Base-by-base conservation (phyloP, 2,329 filamentous ascomycete genomes). In the Ciborinia camelliae region DNA sequence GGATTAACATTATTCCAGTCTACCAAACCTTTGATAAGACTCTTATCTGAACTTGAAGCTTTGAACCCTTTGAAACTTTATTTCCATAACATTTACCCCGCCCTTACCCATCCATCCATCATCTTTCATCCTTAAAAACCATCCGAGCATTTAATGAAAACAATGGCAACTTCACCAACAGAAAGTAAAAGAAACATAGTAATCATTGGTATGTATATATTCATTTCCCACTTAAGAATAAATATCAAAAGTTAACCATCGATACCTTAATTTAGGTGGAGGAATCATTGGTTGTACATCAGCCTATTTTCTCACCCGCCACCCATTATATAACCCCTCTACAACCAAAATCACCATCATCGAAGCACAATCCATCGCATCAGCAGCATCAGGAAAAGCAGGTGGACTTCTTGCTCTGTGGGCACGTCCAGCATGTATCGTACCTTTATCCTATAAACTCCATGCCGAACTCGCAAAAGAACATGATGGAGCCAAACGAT, bases 311-410 rank as follows among this genome's bases (percentile, higher is more conserved):
- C 81, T 98, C 51, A 95, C 92, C 2, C 88, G 91, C 68, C 93
- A 98, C 76, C 87, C 91, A 35, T 87, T 84, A 37, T 98, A 90
- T 79, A 84, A 95, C 75, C 86, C 88, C 50, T 78, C 84, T 28
- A 84, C 85, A 62, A 91, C 97, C 76, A 88, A 82, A 62, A 89
- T 98, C 72, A 96, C 90, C 1, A 81, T 99, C 37, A 82, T 98
- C 63, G 95, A 99, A 80, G 92, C 95, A 0, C 87, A 87, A 3
- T 83, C 87, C 52, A 88, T 98, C 69, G 95, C 95, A 8, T 86
- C 91, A n/a, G 94, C 91, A 30, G 94, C 95, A 45, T 97, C 92
- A 10, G 95, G 95, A 48, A 98, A 97, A 79, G 94, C 95, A 0
- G 95, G 95, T 20, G 95, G 95, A 1, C 82, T 99, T 5, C 83